Evolutionary conservation across 495 filamentous ascomycete genomes (phyloP).

Genomic region (Penicillium alfredii): DNA sequence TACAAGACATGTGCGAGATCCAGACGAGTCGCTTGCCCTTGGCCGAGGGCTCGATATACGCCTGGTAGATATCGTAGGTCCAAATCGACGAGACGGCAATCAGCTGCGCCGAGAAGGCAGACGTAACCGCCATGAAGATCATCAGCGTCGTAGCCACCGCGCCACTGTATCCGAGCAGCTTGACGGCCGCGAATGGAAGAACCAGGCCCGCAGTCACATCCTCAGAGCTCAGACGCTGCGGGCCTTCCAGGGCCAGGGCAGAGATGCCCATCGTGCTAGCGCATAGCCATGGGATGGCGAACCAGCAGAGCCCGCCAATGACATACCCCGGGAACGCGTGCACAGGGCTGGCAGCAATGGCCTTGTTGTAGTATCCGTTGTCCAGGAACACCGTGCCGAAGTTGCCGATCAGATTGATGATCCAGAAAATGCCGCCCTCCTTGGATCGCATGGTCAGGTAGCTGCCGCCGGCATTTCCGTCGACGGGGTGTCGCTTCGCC

Average conservation of each 20-base stretch:
- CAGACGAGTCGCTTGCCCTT: conserved; percentile 77
- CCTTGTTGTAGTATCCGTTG: conserved; percentile 89
- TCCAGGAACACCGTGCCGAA: conserved; percentile 73
- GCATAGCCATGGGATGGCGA: conserved; percentile 90
- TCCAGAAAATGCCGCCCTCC: conserved; percentile 90
- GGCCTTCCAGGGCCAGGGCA: conserved; percentile 72
- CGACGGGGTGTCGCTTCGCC: conserved; percentile 66
- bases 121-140: conserved; percentile 95
- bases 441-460: conserved; percentile 87
- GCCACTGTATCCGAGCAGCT: conserved; percentile 83
- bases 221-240: conserved; percentile 59
- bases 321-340: conserved; percentile 92
- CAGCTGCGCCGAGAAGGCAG: conserved; percentile 79
- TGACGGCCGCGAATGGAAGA: conserved; percentile 81
- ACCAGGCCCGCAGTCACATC: conserved; percentile 87
- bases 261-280: conserved; percentile 94
- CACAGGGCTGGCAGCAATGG: conserved; percentile 83
- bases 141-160: conserved; percentile 78
- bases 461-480: conserved; percentile 76
- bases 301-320: conserved; percentile 86
- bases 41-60: conserved; percentile 49
- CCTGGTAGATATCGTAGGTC: conserved; percentile 87
- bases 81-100: conserved; percentile 91
- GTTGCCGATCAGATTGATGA: conserved; percentile 88
- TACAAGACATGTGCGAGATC: conserved; percentile 72